phyloP scores from a whole-genome alignment of 306 rosid species.

The Sphenostylis stenocarpa region DNA sequence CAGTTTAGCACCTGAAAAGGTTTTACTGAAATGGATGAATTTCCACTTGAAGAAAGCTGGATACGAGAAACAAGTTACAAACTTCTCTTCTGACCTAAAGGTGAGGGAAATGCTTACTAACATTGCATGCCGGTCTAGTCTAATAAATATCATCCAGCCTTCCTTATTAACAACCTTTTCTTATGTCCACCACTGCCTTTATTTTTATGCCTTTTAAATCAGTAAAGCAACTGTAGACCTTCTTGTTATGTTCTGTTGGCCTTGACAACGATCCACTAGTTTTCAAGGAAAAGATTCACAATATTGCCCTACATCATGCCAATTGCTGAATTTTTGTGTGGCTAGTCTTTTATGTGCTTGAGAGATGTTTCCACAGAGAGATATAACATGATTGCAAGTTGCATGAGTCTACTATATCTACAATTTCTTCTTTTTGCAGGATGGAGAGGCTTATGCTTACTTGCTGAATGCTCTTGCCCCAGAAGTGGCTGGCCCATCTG shows the following conservation, averaged over 20 bases:
- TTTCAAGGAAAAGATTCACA: constrained; percentile 24
- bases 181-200: not conserved
- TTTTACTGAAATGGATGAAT: constrained; percentile 98
- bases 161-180: constrained; percentile 7
- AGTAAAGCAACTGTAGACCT: constrained; percentile 24
- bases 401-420: not conserved
- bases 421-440: constrained; percentile 60
- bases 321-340: constrained; percentile 7
- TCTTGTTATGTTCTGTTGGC: constrained; percentile 22
- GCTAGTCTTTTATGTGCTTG: constrained; percentile 3
- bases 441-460: constrained; percentile 93
- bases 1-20: constrained; percentile 91
- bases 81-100: constrained; percentile 95
- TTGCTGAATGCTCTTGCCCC: constrained; percentile 97
- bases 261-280: not conserved
- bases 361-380: not conserved
- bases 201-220: not conserved
- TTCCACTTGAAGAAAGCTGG: constrained; percentile 95
- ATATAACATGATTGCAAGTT: constrained; percentile 21
- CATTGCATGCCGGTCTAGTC: constrained; percentile 25
- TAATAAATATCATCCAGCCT: not conserved
- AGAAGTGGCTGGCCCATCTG: constrained; percentile 71
- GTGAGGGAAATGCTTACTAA: constrained; percentile 45
- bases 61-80: constrained; percentile 90
- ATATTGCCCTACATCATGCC: constrained; percentile 10